Percentiles rank a stretch among this genome's conserved stretches.
phyloP scores from a whole-genome alignment of 192 early-diverging fungal genomes.

The Backusella tuberculispora region DNA sequence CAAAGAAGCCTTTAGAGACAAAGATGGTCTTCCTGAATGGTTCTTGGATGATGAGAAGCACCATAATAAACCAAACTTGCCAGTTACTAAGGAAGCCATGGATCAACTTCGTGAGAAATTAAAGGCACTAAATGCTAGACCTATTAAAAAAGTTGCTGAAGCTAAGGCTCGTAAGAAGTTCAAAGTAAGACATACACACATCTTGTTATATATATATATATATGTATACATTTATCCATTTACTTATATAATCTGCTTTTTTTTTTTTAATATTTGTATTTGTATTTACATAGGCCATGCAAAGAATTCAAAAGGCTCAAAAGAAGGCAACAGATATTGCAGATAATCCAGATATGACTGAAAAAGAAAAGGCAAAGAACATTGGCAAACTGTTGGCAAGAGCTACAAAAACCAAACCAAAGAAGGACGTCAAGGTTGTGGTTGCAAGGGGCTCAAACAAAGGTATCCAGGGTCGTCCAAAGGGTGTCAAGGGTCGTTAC shows the following conservation, averaged over 20 bases:
- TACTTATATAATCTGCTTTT: neutral
- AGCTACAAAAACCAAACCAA: slow-evolving; percentile 79
- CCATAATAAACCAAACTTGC: slow-evolving; percentile 88
- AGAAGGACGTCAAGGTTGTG: slow-evolving; percentile 83
- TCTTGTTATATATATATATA: neutral
- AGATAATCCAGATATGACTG: slow-evolving; percentile 87
- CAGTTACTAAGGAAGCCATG: slow-evolving; percentile 97
- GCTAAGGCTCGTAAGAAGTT: slow-evolving; percentile 97
- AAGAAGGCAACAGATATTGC: slow-evolving; percentile 88
- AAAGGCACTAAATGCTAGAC: slow-evolving; percentile 91
- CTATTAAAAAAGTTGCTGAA: slow-evolving; percentile 99
- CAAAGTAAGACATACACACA: slow-evolving; percentile 40
- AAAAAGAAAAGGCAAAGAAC: slow-evolving; percentile 82
- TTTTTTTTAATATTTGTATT: neutral
- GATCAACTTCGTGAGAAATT: slow-evolving; percentile 80
- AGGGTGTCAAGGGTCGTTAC: slow-evolving; percentile 93
- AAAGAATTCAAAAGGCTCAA: slow-evolving; percentile 79
- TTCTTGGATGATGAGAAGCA: slow-evolving; percentile 90
- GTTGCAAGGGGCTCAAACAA: slow-evolving; percentile 86
- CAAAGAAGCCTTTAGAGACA: slow-evolving; percentile 87
- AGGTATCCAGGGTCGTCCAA: slow-evolving; percentile 89
- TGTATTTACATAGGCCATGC: slow-evolving; percentile 46
- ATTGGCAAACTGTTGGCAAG: slow-evolving; percentile 83
- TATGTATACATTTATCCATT: too few species aligned
- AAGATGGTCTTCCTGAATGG: slow-evolving; percentile 86